Evolutionary conservation across 768 basidiomycete genomes (phyloP), one percentile per base, ranked within the genome.

Genomic region (Kwoniella heveanensis): DNA sequence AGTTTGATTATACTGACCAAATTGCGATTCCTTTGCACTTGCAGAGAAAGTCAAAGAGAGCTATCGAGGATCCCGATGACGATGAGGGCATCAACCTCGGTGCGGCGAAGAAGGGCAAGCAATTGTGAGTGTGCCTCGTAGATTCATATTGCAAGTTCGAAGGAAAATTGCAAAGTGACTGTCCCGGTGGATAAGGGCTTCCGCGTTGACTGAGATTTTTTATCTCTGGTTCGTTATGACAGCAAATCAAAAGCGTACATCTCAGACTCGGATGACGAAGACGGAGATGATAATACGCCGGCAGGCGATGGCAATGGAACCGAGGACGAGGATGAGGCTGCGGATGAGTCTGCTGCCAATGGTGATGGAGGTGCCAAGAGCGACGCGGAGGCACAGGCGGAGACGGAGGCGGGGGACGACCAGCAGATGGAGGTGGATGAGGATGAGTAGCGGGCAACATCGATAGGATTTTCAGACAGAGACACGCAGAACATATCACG

Each of bases 161-260:
- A 8, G 39, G n/a, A 19, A 8, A 2, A 32, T 26, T 54, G 15
- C 27, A 2, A 2, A 17, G 25, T 25, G 9, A 17, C 9, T 5
- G 17, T 32, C 5, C 29, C n/a, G n/a, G n/a, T n/a, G n/a, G 6
- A 10, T 30, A 25, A 48, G 15, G 27, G 19, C 19, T 39, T 30
- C 15, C 17, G 19, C 17, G 26, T 58, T 10, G 30, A 17, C 2
- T 53, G 19, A 8, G 3, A 22, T 49, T n/a, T 22, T 49, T 51
- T 47, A 36, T 36, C 9, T 15, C 44, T 54, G 47, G 65, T 54
- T 65, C 9, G 37, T 29, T 25, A 4, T 32, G n/a, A 21, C 65
- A 93, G 92, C 76, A 94, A 93, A 84, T 92, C 90, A 74, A 92
- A 91, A 80, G 92, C 88, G 71, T 85, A 87, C 79, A 86, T 95